A percentile compares a stretch with the other conserved stretches of the same genome.
These are phyloP conservation scores for Citrullus colocynthis DNA, from an alignment of 306 rosid genomes.

Conservation along the genomic window DNA sequence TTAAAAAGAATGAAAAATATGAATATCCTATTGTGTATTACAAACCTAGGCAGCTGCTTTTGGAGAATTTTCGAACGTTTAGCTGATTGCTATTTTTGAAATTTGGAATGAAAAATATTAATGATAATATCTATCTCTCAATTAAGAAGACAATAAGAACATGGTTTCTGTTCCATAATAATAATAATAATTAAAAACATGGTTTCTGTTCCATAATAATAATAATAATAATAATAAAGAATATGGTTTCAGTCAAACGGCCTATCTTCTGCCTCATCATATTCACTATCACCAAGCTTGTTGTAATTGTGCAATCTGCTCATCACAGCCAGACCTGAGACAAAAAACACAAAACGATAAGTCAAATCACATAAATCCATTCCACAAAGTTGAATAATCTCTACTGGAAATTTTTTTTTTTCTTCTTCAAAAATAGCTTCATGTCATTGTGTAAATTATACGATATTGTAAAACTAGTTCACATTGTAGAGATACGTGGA, in stretches of 20 bases:
- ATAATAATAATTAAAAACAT: background rate
- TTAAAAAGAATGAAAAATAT: no score
- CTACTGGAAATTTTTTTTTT: background rate
- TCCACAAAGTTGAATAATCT: background rate
- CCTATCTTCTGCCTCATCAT: conserved; percentile 27
- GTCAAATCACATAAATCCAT: background rate
- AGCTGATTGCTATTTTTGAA: background rate
- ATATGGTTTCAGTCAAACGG: conserved; percentile 43
- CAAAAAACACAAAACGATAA: background rate
- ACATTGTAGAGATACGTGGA: background rate
- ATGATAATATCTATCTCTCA: background rate
- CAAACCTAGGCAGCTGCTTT: no score
- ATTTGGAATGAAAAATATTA: background rate
- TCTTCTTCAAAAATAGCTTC: no score
- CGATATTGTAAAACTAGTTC: no score
- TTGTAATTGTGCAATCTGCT: conserved; percentile 44
- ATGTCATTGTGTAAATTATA: no score
- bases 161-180: conserved; percentile 11
- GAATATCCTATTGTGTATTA: no score
- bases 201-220: conserved; percentile 16
- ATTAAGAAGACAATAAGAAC: background rate
- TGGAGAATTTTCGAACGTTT: background rate
- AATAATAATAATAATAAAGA: background rate
- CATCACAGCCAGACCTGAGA: conserved; percentile 71
- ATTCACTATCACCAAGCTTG: conserved; percentile 46